Conservation (phyloP, 139 green algal genomes). For the Chlamydomonas schloesseri region DNA sequence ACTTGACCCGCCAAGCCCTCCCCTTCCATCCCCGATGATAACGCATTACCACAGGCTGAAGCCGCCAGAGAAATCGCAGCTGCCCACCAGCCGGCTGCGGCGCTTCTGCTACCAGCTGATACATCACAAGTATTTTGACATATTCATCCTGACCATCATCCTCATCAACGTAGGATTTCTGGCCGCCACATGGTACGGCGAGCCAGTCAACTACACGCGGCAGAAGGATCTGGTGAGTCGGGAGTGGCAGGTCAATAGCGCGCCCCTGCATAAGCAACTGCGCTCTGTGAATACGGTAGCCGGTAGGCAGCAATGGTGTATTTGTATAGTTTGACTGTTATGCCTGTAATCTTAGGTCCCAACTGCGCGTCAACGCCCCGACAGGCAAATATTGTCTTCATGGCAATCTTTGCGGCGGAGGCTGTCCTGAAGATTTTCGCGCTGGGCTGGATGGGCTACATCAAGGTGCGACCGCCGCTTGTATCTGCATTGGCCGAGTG, state of each 20-base stretch:
- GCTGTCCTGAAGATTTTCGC: constrained; percentile 70
- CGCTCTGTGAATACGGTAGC: too few relatives aligned
- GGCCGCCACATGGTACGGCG: constrained; percentile 63
- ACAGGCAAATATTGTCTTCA: constrained; percentile 73
- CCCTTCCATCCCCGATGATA: too few relatives aligned
- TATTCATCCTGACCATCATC: constrained; percentile 62
- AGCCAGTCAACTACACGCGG: constrained; percentile 6
- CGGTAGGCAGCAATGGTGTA: too few relatives aligned
- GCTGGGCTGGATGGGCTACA: constrained; percentile 57
- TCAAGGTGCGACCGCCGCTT: constrained; percentile 9
- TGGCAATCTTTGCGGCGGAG: constrained; percentile 65
- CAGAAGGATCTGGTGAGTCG: constrained; percentile 20
- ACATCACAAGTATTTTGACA: constrained; percentile 46
- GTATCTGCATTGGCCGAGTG: too few relatives aligned
- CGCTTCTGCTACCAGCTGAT: background rate
- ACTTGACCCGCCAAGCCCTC: too few relatives aligned
- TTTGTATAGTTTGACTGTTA: too few relatives aligned
- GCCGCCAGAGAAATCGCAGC: constrained; percentile 64
- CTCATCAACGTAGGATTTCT: constrained; percentile 74
- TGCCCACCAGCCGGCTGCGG: constrained; percentile 47
- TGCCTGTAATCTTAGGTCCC: too few relatives aligned
- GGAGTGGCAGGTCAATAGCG: too few relatives aligned
- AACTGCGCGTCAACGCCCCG: too few relatives aligned
- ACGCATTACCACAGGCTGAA: constrained; percentile 55
- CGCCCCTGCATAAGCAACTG: too few relatives aligned